A percentile compares a stretch with the other conserved stretches of the same genome.
phyloP scores from a whole-genome alignment of 306 rosid species.

The Fragaria vesca region DNA sequence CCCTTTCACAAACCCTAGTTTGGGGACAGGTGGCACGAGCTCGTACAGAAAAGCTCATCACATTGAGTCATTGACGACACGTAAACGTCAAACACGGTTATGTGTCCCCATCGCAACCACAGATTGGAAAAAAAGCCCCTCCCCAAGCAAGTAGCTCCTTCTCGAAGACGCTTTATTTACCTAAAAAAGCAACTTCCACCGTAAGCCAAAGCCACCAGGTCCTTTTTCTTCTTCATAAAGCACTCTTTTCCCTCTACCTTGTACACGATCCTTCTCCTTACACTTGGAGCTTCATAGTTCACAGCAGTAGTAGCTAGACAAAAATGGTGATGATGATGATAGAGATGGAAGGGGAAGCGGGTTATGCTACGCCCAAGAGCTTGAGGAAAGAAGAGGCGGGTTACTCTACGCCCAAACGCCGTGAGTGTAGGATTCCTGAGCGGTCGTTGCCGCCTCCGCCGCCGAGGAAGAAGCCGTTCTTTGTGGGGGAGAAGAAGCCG shows the following conservation, averaged over 20 bases:
- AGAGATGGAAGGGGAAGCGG: not conserved
- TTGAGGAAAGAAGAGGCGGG: slow-evolving; percentile 15
- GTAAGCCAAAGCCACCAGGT: slow-evolving; percentile 10
- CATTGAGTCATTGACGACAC: not conserved
- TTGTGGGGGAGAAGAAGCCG: slow-evolving; percentile 22
- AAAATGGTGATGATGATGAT: not conserved
- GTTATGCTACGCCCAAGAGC: not conserved
- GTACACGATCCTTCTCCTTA: not conserved
- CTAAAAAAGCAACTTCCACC: slow-evolving; percentile 23
- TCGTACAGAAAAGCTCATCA: not conserved
- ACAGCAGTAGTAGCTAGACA: not conserved
- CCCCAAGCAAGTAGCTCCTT: not conserved
- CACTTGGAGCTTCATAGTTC: not conserved
- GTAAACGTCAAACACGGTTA: not conserved
- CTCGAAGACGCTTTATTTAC: not conserved
- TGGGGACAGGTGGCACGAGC: not conserved
- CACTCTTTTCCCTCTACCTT: not conserved
- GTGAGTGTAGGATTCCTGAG: slow-evolving; percentile 47
- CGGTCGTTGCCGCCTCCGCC: slow-evolving; percentile 53
- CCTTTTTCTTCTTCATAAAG: not conserved
- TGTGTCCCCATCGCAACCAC: slow-evolving; percentile 20
- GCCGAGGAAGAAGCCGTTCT: slow-evolving; percentile 57
- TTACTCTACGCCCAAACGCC: slow-evolving; percentile 55
- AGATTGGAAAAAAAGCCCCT: not conserved
- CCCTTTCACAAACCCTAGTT: not conserved